Evolutionary conservation across 2,329 filamentous ascomycete species (phyloP).

Genomic region (Fusarium globosum): DNA sequence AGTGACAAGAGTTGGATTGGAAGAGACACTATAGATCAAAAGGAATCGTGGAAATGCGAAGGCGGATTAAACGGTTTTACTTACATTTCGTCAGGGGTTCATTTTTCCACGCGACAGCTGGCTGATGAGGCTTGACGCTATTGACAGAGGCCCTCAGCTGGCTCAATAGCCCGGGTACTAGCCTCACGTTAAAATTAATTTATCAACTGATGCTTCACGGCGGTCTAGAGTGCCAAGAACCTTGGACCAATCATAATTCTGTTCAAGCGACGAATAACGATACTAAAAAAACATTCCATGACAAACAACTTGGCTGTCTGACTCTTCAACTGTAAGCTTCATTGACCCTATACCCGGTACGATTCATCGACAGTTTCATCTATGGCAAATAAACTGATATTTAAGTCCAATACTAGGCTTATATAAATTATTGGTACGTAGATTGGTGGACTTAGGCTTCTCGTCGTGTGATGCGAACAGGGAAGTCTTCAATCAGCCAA

Average conservation of each 20-base stretch:
- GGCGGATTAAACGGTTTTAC: not conserved
- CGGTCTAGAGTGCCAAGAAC: not conserved
- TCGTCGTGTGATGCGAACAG: conserved; percentile 12
- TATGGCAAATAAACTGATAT: fast-evolving
- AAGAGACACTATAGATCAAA: not conserved
- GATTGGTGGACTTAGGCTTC: not conserved
- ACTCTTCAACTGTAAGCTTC: not conserved
- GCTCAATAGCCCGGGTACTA: not conserved
- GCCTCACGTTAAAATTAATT: not conserved
- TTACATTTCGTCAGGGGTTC: not conserved
- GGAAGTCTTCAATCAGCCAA: conserved; percentile 27
- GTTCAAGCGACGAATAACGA: too few species aligned
- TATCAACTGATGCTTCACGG: not conserved
- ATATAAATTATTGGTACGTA: too few species aligned
- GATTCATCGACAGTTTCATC: too few species aligned
- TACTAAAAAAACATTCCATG: too few species aligned
- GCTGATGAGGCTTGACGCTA: not conserved
- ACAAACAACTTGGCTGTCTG: too few species aligned
- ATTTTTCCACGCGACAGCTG: not conserved
- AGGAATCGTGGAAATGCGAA: too few species aligned
- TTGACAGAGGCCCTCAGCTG: not conserved
- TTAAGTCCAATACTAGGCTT: not conserved
- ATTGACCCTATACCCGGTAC: not conserved
- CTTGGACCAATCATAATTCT: not conserved
- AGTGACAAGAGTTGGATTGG: not conserved